Conservation (phyloP, 345 rosid genomes). For the Barbarea vulgaris region DNA sequence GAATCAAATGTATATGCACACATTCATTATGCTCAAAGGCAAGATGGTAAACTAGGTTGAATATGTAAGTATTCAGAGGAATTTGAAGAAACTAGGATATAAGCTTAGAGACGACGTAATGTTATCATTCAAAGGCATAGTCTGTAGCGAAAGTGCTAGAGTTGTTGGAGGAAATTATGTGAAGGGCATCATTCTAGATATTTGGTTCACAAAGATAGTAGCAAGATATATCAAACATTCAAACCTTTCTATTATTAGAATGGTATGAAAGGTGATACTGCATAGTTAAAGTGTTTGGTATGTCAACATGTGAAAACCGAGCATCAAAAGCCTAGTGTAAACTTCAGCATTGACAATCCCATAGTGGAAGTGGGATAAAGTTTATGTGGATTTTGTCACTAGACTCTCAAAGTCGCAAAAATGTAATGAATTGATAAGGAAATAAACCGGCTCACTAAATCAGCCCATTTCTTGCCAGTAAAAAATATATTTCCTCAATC, state of each 20-base stretch:
- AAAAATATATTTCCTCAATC: no score
- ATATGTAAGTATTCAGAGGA: neutral
- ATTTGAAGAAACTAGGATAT: neutral
- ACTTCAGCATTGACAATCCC: neutral
- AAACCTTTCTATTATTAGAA: neutral
- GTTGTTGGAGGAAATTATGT: no score
- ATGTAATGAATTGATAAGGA: neutral
- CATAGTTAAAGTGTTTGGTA: neutral
- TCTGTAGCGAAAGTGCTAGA: neutral
- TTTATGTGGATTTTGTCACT: neutral
- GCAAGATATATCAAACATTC: neutral
- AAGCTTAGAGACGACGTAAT: neutral
- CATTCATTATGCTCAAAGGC: neutral
- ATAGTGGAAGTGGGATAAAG: neutral
- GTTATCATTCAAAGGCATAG: neutral
- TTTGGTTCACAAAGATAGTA: no score
- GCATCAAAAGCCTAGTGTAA: neutral
- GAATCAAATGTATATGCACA: neutral
- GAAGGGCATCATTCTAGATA: no score
- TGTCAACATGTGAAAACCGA: neutral
- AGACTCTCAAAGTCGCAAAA: neutral
- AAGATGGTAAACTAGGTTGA: neutral
- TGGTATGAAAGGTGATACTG: neutral
- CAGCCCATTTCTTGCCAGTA: no score
- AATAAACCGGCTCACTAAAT: no score